A percentile compares a stretch with the other conserved stretches of the same genome.
Evolutionary conservation across 352 stramenopile species (phyloP).

Genomic region (Pythium scleroteichum): DNA sequence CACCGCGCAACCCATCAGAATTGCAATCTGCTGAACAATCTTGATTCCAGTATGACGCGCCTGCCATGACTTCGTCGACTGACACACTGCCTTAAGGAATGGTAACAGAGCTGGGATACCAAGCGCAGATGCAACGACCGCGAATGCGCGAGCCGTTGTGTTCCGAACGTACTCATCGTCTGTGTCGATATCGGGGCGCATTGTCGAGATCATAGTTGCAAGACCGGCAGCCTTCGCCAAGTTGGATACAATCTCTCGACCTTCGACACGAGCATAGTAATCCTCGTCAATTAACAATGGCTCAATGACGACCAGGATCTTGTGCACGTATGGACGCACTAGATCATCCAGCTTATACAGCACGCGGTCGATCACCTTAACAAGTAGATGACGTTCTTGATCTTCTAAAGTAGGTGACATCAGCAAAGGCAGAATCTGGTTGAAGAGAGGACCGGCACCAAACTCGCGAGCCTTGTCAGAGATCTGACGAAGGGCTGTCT

Average conservation of each 20-base stretch:
- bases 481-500: slow-evolving; percentile 95
- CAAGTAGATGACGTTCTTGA: slow-evolving; percentile 98
- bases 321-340: slow-evolving; percentile 98
- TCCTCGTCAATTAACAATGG: slow-evolving; percentile 99
- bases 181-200: slow-evolving; percentile 99
- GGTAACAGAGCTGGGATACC: slow-evolving; percentile 97
- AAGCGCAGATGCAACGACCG: slow-evolving; percentile 98
- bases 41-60: slow-evolving; percentile 99
- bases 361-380: slow-evolving; percentile 99
- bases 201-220: slow-evolving; percentile 99
- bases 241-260: slow-evolving; percentile 99
- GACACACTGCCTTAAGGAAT: slow-evolving; percentile 99
- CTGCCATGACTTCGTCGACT: slow-evolving; percentile 98
- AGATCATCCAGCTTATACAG: slow-evolving; percentile 99
- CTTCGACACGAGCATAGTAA: slow-evolving; percentile 99
- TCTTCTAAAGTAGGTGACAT: slow-evolving; percentile 99
- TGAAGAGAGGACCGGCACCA: slow-evolving; percentile 97
- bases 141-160: slow-evolving; percentile 97
- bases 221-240: slow-evolving; percentile 98
- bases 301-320: slow-evolving; percentile 99
- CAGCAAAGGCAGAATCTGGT: slow-evolving; percentile 99
- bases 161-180: slow-evolving; percentile 99
- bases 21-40: slow-evolving; percentile 99
- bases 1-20: slow-evolving; percentile 98
- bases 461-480: slow-evolving; percentile 97